A percentile compares a stretch with the other conserved stretches of the same genome.
phyloP scores from a whole-genome alignment of 208 protist species.

The Crithidia sp. region DNA sequence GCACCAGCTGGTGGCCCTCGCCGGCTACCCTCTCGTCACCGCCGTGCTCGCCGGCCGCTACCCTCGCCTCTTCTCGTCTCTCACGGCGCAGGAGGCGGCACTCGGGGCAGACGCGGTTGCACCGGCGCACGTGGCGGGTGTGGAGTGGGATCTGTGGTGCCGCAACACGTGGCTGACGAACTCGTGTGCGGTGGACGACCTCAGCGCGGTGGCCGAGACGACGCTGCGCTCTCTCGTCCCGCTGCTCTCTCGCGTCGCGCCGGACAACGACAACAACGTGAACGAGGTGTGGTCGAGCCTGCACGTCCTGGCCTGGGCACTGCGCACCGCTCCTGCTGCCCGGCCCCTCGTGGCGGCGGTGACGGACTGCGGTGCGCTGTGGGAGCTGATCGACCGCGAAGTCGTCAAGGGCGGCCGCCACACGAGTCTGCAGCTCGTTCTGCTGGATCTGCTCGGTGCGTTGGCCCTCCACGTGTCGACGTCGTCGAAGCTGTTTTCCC shows the following conservation, averaged over 20 bases:
- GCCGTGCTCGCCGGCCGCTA: conserved; percentile 30
- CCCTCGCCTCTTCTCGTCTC: conserved; percentile 26
- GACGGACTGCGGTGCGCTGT: conserved; percentile 26
- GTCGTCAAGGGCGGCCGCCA: conserved; percentile 9
- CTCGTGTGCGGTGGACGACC: conserved; percentile 33
- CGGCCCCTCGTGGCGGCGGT: conserved; percentile 9
- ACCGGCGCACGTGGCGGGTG: conserved; percentile 12
- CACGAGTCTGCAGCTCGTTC: conserved; percentile 24
- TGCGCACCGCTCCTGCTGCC: conserved; percentile 24
- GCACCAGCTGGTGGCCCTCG: conserved; percentile 12
- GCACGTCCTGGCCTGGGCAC: conserved; percentile 29
- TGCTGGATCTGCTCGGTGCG: conserved; percentile 31
- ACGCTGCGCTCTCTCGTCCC: conserved; percentile 13
- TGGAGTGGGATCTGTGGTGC: conserved; percentile 33
- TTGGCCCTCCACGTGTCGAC: conserved; percentile 24
- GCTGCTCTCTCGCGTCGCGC: conserved; percentile 16
- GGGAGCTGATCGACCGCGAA: conserved; percentile 21
- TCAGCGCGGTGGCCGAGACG: conserved; percentile 15
- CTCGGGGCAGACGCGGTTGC: not conserved
- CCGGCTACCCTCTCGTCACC: conserved; percentile 23
- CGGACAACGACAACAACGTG: conserved; percentile 22
- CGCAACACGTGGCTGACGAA: conserved; percentile 37
- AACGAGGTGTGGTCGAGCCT: conserved; percentile 33
- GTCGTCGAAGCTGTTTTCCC: conserved; percentile 16
- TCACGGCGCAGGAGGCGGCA: not conserved